Evolutionary conservation across 2,329 filamentous ascomycete genomes (phyloP).

Genomic region (Hymenotorrendiella dingleyae): DNA sequence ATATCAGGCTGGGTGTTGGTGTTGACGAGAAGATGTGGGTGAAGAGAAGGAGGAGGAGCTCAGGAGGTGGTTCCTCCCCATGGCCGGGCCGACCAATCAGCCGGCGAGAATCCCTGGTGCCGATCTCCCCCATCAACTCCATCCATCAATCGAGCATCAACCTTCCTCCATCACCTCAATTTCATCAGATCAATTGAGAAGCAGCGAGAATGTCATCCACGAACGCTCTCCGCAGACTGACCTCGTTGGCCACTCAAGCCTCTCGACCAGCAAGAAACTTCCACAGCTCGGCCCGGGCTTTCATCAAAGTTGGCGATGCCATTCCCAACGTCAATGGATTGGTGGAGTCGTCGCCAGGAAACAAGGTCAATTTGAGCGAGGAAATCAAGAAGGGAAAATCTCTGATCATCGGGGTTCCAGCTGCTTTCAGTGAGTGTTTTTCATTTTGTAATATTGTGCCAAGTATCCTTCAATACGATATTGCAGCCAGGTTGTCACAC

Average conservation of each 20-base stretch:
- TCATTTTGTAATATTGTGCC: too few relatives aligned
- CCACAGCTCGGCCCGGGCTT: constrained; percentile 55
- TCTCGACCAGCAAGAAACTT: constrained; percentile 38
- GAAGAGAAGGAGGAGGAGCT: too few relatives aligned
- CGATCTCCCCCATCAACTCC: too few relatives aligned
- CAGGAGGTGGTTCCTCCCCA: too few relatives aligned
- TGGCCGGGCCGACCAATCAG: too few relatives aligned
- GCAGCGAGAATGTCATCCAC: constrained; percentile 22
- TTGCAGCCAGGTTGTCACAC: too few relatives aligned
- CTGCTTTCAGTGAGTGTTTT: constrained; percentile 61
- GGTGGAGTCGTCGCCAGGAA: constrained; percentile 76
- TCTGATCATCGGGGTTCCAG: constrained; percentile 78
- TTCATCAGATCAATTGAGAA: constrained; percentile 1
- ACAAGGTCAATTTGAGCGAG: constrained; percentile 75
- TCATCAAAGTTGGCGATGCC: constrained; percentile 72
- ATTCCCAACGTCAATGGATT: constrained; percentile 68
- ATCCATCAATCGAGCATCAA: too few relatives aligned
- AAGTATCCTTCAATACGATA: too few relatives aligned
- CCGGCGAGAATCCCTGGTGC: too few relatives aligned
- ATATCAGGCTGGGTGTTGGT: too few relatives aligned
- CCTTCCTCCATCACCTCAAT: background rate
- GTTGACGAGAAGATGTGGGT: too few relatives aligned
- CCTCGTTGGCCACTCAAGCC: constrained; percentile 12
- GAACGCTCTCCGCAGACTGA: constrained; percentile 17
- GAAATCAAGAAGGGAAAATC: constrained; percentile 68